Percentiles rank a stretch among this genome's conserved stretches.
These are phyloP conservation scores for Globisporangium megalacanthum DNA, from an alignment of 352 stramenopile genomes.

Conservation along the genomic window DNA sequence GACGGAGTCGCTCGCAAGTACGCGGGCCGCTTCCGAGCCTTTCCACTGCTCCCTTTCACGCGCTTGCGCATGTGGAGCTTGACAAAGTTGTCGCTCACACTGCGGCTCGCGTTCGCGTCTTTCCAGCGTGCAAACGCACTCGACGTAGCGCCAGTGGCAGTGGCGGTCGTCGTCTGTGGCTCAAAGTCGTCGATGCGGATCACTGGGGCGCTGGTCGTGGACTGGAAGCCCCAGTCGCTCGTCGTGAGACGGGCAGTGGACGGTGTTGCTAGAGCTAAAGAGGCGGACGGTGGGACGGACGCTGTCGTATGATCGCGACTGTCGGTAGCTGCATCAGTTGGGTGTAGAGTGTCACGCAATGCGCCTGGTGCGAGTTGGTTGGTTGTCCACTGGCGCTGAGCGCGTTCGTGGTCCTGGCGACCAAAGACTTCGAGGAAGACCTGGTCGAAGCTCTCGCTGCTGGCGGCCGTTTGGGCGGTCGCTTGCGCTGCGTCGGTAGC, in stretches of 20 bases:
- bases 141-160: slow-evolving; percentile 5
- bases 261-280: no score
- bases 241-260: no score
- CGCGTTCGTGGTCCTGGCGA: slow-evolving; percentile 18
- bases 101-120: slow-evolving; percentile 35
- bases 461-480: no score
- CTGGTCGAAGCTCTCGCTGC: slow-evolving; percentile 40
- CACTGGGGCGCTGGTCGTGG: no score
- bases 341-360: neutral
- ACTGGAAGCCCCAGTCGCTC: slow-evolving; percentile 30
- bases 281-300: no score
- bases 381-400: neutral
- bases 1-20: slow-evolving; percentile 43
- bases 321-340: neutral
- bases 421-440: slow-evolving; percentile 51
- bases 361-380: slow-evolving; percentile 10
- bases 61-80: slow-evolving; percentile 75
- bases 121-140: slow-evolving; percentile 55
- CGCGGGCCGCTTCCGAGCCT: slow-evolving; percentile 54
- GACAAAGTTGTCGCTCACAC: slow-evolving; percentile 77
- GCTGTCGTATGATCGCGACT: no score
- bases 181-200: slow-evolving; percentile 30
- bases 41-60: slow-evolving; percentile 60
- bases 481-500: no score
- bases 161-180: neutral